Conservation (phyloP, 1,284 basidiomycete genomes). For the Ustilago xerochloae region DNA sequence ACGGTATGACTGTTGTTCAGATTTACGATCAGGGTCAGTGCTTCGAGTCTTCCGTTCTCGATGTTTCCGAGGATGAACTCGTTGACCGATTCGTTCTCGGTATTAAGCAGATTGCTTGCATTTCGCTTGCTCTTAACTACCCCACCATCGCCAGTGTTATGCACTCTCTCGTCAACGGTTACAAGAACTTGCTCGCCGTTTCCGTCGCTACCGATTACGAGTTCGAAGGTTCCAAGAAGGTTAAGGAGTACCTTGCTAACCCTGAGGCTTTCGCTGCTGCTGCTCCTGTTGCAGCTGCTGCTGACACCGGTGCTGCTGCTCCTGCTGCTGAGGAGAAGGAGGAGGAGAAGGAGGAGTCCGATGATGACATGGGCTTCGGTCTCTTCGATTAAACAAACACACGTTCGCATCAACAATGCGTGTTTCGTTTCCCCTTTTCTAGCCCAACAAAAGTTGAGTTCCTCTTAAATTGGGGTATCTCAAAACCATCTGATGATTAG, state of each 20-base stretch:
- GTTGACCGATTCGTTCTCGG: slow-evolving; percentile 89
- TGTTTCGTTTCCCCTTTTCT: not conserved
- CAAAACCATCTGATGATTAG: too few species aligned
- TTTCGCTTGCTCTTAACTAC: slow-evolving; percentile 94
- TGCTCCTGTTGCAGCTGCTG: slow-evolving; percentile 75
- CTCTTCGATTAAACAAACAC: slow-evolving; percentile 82
- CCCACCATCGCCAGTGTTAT: slow-evolving; percentile 92
- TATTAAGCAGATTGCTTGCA: slow-evolving; percentile 93
- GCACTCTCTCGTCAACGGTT: slow-evolving; percentile 96
- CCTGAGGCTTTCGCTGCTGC: slow-evolving; percentile 92
- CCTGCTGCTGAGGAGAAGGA: slow-evolving; percentile 72
- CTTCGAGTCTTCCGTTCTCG: slow-evolving; percentile 88
- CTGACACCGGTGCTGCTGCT: slow-evolving; percentile 73
- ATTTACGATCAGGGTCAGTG: slow-evolving; percentile 65
- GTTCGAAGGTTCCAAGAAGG: slow-evolving; percentile 92
- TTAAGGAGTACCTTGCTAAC: slow-evolving; percentile 96
- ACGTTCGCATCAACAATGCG: not conserved
- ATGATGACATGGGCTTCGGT: slow-evolving; percentile 71
- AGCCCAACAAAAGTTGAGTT: not conserved
- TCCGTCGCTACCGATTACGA: slow-evolving; percentile 93
- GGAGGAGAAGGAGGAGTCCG: slow-evolving; percentile 77
- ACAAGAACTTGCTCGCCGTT: slow-evolving; percentile 94
- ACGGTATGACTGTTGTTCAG: slow-evolving; percentile 91
- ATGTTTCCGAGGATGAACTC: slow-evolving; percentile 90
- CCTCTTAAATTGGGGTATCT: too few species aligned